A percentile compares a stretch with the other conserved stretches of the same genome.
These are phyloP conservation scores for Leucosporidium yakuticum DNA, from an alignment of 768 basidiomycete species.

Conservation along the genomic window DNA sequence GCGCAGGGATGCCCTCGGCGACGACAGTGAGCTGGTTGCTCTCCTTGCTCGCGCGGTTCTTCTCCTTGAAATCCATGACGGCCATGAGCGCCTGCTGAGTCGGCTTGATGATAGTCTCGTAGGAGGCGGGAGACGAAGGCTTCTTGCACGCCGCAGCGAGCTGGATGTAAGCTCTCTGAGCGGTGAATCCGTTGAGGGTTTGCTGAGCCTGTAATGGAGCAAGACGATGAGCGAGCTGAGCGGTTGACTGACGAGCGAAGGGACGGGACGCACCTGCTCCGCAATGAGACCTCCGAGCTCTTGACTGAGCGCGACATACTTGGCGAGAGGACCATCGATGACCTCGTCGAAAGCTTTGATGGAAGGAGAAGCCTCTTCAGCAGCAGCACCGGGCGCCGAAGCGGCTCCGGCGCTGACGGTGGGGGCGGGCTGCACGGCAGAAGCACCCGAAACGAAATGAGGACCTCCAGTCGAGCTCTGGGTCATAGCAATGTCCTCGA, in stretches of 20 bases:
- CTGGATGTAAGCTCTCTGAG: conserved; percentile 63
- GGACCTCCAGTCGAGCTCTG: conserved; percentile 41
- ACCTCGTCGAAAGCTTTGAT: conserved; percentile 68
- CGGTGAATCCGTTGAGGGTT: conserved; percentile 61
- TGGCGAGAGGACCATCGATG: conserved; percentile 65
- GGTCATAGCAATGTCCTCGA: conserved; percentile 77
- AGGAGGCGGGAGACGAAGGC: conserved; percentile 44
- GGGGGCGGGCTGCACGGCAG: conserved; percentile 39
- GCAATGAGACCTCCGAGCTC: conserved; percentile 65
- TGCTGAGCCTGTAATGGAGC: conserved; percentile 54
- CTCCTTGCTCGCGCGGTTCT: conserved; percentile 73
- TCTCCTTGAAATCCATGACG: conserved; percentile 74
- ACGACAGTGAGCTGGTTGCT: conserved; percentile 70
- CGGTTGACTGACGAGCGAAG: neutral
- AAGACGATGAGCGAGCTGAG: conserved; percentile 3
- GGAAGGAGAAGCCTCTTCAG: conserved; percentile 52
- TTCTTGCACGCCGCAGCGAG: conserved; percentile 69
- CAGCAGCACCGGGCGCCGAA: conserved; percentile 39
- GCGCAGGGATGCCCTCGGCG: conserved; percentile 70
- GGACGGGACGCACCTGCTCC: conserved; percentile 61
- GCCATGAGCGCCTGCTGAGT: conserved; percentile 67
- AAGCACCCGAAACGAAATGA: conserved; percentile 36
- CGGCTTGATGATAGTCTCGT: conserved; percentile 59
- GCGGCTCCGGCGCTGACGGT: conserved; percentile 36
- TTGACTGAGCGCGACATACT: conserved; percentile 66